Evolutionary conservation across 2,329 filamentous ascomycete genomes (phyloP), one percentile per base, ranked within the genome.

Genomic region (Colletotrichum tabaci): DNA sequence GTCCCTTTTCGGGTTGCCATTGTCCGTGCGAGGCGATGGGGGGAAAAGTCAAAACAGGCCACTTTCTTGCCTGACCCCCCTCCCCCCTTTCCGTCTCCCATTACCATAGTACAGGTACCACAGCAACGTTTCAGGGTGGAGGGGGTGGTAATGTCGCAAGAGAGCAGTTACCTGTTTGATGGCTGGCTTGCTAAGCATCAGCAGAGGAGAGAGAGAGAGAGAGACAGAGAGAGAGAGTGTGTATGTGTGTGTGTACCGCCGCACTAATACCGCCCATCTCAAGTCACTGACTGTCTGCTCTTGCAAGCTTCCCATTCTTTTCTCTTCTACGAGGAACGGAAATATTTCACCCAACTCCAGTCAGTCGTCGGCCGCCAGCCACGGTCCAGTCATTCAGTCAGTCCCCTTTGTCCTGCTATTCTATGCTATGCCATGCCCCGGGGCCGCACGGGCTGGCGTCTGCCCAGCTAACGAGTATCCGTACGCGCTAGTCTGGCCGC

Each of bases 81-180:
- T 26, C 23, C 23, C 23, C 26, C 26, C 26, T 26, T 26, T 26
- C 26, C 26, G 26, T 4, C 26, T 26, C 26, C 26, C 26, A 26
- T 26, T 26, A 26, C 26, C 3, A 26, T 26, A 26, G 26, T 26
- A 26, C 26, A 26, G 26, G 64, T 50, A 52, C 63, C 50, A 63
- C 67, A 35, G 64, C 58, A 38, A 68, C 68, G 68, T 71, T 71
- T 71, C 68, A 71, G 64, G 65, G 64, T 64, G 16, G 57, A 53
- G 53, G 15, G 9, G 58, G 57, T 52, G 4, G 26, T 26, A 71
- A 38, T 63, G 64, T 67, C 62, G 68, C 68, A 62, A 63, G 57
- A 56, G 61, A 61, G 55, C 4, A 49, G 12, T 23, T 26, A 26
- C 21, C 21, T 23, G 21, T 26, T 26, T 26, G 26, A 26, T 26